Conservation (phyloP, 176 grass and related monocot genomes). For the Eleusine indica region DNA sequence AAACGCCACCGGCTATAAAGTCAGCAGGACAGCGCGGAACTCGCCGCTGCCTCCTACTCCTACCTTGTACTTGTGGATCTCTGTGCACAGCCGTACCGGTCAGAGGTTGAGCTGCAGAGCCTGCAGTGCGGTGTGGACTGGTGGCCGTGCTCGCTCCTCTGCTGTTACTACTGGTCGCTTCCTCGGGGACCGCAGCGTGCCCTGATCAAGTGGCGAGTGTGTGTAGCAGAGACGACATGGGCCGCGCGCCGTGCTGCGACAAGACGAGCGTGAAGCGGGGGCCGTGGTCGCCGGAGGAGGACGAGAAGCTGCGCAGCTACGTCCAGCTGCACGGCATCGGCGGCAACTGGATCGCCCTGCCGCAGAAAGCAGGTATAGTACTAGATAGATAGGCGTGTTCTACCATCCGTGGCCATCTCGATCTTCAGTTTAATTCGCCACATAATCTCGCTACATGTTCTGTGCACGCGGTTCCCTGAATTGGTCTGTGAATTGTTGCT, state of each 20-base stretch:
- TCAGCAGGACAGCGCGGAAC: not conserved
- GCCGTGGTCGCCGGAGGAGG: conserved; percentile 90
- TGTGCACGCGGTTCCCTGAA: not conserved
- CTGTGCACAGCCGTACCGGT: conserved; percentile 4
- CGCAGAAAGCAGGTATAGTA: conserved; percentile 74
- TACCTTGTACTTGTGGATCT: not conserved
- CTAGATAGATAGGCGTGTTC: no score
- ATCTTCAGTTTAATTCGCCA: not conserved
- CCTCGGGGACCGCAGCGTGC: not conserved
- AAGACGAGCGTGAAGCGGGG: conserved; percentile 86
- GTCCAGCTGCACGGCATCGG: conserved; percentile 65
- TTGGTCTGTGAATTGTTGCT: not conserved
- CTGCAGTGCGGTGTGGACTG: not conserved
- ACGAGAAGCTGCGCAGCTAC: conserved; percentile 67
- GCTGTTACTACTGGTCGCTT: not conserved
- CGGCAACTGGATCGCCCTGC: conserved; percentile 94
- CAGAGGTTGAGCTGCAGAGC: not conserved
- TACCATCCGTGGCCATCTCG: not conserved
- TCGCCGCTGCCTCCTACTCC: not conserved
- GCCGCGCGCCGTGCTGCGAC: conserved; percentile 94
- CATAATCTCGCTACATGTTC: not conserved
- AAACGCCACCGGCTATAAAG: not conserved
- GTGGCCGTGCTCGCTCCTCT: not conserved
- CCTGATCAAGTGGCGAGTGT: not conserved
- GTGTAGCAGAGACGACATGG: conserved; percentile 38